A percentile compares a stretch with the other conserved stretches of the same genome.
Conservation (phyloP, 306 rosid genomes). For the Ziziphus jujuba region DNA sequence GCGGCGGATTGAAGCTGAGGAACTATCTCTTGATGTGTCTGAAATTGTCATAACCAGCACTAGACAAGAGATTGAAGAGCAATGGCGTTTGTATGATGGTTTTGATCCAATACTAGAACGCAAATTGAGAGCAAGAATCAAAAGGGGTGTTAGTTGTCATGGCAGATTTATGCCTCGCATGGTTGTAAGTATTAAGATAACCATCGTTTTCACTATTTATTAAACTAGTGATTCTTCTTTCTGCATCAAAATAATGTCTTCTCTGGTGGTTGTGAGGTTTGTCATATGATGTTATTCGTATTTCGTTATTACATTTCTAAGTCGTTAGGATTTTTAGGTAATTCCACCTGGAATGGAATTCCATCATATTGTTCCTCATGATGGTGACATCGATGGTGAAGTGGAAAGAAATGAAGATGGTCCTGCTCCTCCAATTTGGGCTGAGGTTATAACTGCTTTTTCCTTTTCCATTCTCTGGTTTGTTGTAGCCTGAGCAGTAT, state of each 20-base stretch:
- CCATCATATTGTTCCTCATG: constrained; percentile 57
- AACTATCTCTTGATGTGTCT: constrained; percentile 56
- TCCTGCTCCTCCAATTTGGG: constrained; percentile 48
- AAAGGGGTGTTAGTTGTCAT: constrained; percentile 54
- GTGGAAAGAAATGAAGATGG: constrained; percentile 41
- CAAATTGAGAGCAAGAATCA: constrained; percentile 55
- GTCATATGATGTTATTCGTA: background rate
- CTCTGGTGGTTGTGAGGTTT: background rate
- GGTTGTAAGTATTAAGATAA: constrained; percentile 44
- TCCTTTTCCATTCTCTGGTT: constrained; percentile 1
- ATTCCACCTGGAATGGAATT: constrained; percentile 76
- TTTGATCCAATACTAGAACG: constrained; percentile 67
- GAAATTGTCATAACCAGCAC: constrained; percentile 67
- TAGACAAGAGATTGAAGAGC: constrained; percentile 63
- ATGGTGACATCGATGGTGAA: constrained; percentile 46
- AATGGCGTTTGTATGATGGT: constrained; percentile 68
- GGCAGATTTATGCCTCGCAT: constrained; percentile 70
- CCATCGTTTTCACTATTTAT: background rate
- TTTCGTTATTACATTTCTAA: background rate
- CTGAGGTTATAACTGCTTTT: constrained; percentile 43
- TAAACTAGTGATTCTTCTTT: background rate
- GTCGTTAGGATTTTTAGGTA: constrained; percentile 35
- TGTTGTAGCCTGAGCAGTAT: background rate
- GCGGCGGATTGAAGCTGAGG: constrained; percentile 72
- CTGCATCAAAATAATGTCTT: background rate